Conservation (phyloP, 1,284 basidiomycete species). For the Moesziomyces sp. region DNA sequence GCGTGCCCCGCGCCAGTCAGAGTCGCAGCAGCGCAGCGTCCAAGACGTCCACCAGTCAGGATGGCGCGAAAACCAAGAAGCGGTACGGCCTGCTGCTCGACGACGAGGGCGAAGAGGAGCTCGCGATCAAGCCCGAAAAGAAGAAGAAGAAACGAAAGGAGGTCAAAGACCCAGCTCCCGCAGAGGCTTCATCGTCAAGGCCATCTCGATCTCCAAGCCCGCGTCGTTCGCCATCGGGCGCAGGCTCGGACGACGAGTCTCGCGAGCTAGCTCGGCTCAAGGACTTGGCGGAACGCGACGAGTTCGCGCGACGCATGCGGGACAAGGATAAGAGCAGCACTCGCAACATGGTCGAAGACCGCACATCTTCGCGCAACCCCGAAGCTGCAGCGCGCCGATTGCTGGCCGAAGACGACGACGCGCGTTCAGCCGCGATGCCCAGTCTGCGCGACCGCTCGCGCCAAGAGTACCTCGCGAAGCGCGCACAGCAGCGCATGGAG, state of each 20-base stretch:
- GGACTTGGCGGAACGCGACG: slow-evolving; percentile 88
- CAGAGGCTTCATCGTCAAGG: not conserved
- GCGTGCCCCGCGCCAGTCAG: slow-evolving; percentile 76
- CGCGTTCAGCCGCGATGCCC: slow-evolving; percentile 53
- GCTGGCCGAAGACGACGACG: slow-evolving; percentile 71
- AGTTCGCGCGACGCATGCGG: slow-evolving; percentile 87
- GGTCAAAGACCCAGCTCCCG: slow-evolving; percentile 74
- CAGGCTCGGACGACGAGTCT: slow-evolving; percentile 72
- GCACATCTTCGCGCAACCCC: slow-evolving; percentile 75
- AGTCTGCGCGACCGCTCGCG: slow-evolving; percentile 68
- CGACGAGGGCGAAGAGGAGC: slow-evolving; percentile 49
- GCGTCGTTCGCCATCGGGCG: not conserved
- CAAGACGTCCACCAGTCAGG: not conserved
- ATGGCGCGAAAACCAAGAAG: slow-evolving; percentile 38
- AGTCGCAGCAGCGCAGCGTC: slow-evolving; percentile 73
- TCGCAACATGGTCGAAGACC: slow-evolving; percentile 91
- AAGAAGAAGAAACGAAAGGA: slow-evolving; percentile 74
- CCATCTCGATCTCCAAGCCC: slow-evolving; percentile 10
- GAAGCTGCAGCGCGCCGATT: slow-evolving; percentile 84
- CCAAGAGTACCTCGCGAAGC: slow-evolving; percentile 95
- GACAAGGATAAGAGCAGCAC: slow-evolving; percentile 84
- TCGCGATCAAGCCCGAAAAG: slow-evolving; percentile 59
- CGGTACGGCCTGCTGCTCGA: slow-evolving; percentile 56
- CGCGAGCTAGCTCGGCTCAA: slow-evolving; percentile 80
- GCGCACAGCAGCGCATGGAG: slow-evolving; percentile 95